Evolutionary conservation across 345 rosid species (phyloP).

Genomic region (Dipteronia dyeriana): DNA sequence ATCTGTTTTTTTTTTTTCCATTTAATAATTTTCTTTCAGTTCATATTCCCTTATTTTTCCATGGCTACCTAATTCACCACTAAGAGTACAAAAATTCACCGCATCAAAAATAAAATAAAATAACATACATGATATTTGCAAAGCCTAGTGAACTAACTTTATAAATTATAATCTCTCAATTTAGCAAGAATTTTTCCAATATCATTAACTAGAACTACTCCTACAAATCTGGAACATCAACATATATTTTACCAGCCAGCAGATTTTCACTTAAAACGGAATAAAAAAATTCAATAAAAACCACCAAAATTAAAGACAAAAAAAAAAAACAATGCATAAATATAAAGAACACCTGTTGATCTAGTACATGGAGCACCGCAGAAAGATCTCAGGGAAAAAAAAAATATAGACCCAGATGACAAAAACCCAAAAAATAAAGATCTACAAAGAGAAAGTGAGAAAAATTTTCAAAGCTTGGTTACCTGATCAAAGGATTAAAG

Average conservation of each 20-base stretch:
- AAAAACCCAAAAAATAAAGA: slow-evolving; percentile 26
- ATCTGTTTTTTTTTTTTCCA: slow-evolving; percentile 6
- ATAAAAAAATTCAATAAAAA: not conserved
- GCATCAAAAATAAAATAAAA: not conserved
- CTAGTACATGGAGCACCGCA: slow-evolving; percentile 15
- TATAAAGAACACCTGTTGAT: slow-evolving; percentile 22
- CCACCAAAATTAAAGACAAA: not conserved
- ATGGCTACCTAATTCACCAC: not conserved
- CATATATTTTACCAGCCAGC: not conserved
- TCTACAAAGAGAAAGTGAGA: slow-evolving; percentile 19
- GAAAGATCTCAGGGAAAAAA: slow-evolving; percentile 23
- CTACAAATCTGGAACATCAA: not conserved
- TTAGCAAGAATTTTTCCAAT: slow-evolving; percentile 1
- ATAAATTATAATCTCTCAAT: not conserved
- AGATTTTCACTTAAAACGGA: not conserved
- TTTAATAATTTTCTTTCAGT: not conserved
- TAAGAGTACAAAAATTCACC: not conserved
- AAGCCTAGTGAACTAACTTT: not conserved
- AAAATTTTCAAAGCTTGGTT: slow-evolving; percentile 21
- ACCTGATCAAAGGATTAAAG: slow-evolving; percentile 22
- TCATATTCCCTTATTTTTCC: not conserved
- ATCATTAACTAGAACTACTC: not conserved
- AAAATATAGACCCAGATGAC: slow-evolving; percentile 1
- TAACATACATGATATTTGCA: not conserved
- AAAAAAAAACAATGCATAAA: not conserved